Percentiles rank a stretch among this genome's conserved stretches.
Conservation (phyloP, 1,284 basidiomycete species). For the Laetiporus sulphureus region DNA sequence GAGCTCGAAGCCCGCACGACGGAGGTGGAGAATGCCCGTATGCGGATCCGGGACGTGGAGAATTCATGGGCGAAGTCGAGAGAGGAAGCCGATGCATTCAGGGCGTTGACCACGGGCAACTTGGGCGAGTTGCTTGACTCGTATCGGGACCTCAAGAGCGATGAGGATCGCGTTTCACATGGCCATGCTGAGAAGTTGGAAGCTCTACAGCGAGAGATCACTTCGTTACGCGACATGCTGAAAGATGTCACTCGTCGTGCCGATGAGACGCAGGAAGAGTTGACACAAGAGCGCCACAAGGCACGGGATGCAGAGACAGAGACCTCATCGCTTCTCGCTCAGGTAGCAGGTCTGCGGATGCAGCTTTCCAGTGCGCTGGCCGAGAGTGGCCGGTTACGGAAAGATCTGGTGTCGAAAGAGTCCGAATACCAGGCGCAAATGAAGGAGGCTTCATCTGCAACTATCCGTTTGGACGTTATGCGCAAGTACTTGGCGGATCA, state of each 20-base stretch:
- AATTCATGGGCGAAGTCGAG: conserved; percentile 84
- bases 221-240: conserved; percentile 70
- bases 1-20: conserved; percentile 70
- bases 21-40: conserved; percentile 67
- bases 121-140: conserved; percentile 82
- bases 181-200: conserved; percentile 78
- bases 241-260: conserved; percentile 70
- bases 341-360: conserved; percentile 72
- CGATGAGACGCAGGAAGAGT: conserved; percentile 63
- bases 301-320: conserved; percentile 66
- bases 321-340: conserved; percentile 64
- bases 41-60: conserved; percentile 69
- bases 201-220: conserved; percentile 73
- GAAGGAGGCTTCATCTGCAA: conserved; percentile 67
- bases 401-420: conserved; percentile 68
- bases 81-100: conserved; percentile 84
- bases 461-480: conserved; percentile 75
- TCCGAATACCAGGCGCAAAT: conserved; percentile 59
- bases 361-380: conserved; percentile 71
- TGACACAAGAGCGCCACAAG: conserved; percentile 65
- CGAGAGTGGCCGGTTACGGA: conserved; percentile 69
- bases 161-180: conserved; percentile 68
- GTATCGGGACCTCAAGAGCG: conserved; percentile 72
- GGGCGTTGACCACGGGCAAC: conserved; percentile 76
- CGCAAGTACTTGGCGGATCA: conserved; percentile 87